A percentile compares a stretch with the other conserved stretches of the same genome.
These are phyloP conservation scores for Cystobasidium onofrii DNA, from an alignment of 768 basidiomycete genomes.

Conservation along the genomic window DNA sequence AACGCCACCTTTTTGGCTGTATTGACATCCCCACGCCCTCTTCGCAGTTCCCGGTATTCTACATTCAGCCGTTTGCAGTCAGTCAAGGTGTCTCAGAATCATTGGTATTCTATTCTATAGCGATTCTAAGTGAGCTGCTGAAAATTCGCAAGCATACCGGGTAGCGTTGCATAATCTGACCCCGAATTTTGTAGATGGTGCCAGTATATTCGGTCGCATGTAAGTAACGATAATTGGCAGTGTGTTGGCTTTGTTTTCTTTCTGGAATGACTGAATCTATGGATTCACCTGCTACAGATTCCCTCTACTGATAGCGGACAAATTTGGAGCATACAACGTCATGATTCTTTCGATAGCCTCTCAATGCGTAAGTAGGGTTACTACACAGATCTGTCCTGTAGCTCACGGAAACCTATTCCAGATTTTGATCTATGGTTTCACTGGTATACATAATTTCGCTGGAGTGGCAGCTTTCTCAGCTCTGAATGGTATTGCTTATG, in stretches of 20 bases:
- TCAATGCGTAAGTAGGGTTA: background rate
- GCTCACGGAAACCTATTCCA: no score
- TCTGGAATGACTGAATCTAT: no score
- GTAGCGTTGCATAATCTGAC: no score
- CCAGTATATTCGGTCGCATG: conserved; percentile 22
- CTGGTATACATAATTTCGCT: conserved; percentile 20
- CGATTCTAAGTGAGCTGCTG: conserved; percentile 18
- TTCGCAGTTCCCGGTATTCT: conserved; percentile 13
- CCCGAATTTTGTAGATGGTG: background rate
- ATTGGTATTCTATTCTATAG: conserved; percentile 22
- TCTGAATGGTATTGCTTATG: conserved; percentile 25
- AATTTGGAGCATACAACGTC: conserved; percentile 17
- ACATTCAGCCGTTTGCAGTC: conserved; percentile 28
- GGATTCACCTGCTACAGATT: conserved; percentile 11
- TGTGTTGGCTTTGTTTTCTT: no score
- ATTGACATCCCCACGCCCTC: no score
- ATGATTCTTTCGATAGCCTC: background rate
- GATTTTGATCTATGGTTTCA: conserved; percentile 24
- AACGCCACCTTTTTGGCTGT: no score
- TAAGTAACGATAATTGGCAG: no score
- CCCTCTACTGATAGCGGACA: conserved; percentile 3
- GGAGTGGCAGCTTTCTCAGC: conserved; percentile 29
- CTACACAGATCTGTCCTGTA: background rate
- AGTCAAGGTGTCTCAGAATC: background rate
- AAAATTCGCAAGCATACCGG: no score